Evolutionary conservation across 306 rosid genomes (phyloP).

Genomic region (Malus domestica): DNA sequence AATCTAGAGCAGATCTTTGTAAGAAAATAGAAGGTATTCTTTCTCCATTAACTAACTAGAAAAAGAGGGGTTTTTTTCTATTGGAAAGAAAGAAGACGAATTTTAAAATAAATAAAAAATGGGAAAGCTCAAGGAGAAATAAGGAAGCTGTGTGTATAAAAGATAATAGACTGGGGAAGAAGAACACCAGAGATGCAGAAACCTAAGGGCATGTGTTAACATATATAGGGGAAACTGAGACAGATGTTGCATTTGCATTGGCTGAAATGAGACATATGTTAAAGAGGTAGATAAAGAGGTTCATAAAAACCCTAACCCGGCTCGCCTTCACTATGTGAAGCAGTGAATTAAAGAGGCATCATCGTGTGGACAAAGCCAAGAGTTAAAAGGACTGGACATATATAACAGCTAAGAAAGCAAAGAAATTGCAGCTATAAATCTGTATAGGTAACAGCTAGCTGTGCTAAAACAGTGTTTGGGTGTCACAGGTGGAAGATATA

Average conservation of each 20-base stretch:
- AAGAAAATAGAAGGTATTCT: not conserved
- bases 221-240: not conserved
- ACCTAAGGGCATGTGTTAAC: not conserved
- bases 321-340: constrained; percentile 1
- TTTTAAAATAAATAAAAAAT: too few relatives aligned
- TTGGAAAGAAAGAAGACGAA: not conserved
- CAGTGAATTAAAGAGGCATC: constrained; percentile 28
- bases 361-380: constrained; percentile 10
- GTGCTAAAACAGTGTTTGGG: constrained; percentile 1
- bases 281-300: not conserved
- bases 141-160: not conserved
- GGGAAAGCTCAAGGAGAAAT: not conserved
- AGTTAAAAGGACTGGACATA: not conserved
- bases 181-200: not conserved
- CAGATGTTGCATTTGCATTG: constrained; percentile 1
- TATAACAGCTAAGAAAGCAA: constrained; percentile 39
- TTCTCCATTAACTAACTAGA: not conserved
- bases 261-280: constrained; percentile 3
- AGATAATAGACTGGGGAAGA: not conserved
- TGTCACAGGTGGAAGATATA: constrained; percentile 34
- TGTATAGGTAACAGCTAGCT: not conserved
- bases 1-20: not conserved
- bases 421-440: not conserved
- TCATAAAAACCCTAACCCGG: not conserved
- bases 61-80: not conserved